Base-by-base conservation (phyloP, 371 early-diverging fungal species). In the Saksenaea oblongispora region DNA sequence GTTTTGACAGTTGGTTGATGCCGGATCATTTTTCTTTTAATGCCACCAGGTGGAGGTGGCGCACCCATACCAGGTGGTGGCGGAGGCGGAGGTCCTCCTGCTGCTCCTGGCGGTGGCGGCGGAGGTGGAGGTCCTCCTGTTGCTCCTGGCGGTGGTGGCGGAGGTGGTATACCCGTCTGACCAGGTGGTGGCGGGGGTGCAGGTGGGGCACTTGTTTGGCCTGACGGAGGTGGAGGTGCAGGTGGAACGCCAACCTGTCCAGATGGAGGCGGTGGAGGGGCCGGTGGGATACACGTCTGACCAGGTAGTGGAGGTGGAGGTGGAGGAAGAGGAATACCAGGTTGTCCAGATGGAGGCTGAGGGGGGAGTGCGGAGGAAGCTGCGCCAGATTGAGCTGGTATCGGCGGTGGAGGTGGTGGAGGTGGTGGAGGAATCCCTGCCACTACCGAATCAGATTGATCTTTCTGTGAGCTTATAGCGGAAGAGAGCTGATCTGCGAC, bases 1-100 rank as follows among this genome's bases (percentile, higher is more conserved):
- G 94, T 85, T 75, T 93, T 93, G 62, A 87, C 87, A 53, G 84
- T 86, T 5, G 93, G 87, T 60, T 82, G 78, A 35, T 87, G 84
- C 34, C 80, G 76, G 11, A 88, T 81, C 36, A 83, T 70, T 75
- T 90, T 91, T 63, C 88, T 78, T 41, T 61, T 44, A 2, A 71
- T 63, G 9, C 73, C 74, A 18, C 47, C 18, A 9, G 74, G 70
- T 2, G 61, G 64, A 4, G 75, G 67, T 11, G 82, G 80, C n/a
- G 82, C 78, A 27, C 71, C 72, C 15, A 81, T 75, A 24, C 71
- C 63, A 11, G 76, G 70, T 3, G 75, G 70, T 10, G 84, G 76
- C 9, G 74, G 74, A 18, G 70, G 65, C 11, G 70, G 64, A 37
- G 74, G 69, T 22, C 60, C 54, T 22, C 27, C 34, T 11, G 13